Percentiles rank a stretch among this genome's conserved stretches.
Evolutionary conservation across 495 filamentous ascomycete species (phyloP).

Genomic region (Talaromyces stipitatus): DNA sequence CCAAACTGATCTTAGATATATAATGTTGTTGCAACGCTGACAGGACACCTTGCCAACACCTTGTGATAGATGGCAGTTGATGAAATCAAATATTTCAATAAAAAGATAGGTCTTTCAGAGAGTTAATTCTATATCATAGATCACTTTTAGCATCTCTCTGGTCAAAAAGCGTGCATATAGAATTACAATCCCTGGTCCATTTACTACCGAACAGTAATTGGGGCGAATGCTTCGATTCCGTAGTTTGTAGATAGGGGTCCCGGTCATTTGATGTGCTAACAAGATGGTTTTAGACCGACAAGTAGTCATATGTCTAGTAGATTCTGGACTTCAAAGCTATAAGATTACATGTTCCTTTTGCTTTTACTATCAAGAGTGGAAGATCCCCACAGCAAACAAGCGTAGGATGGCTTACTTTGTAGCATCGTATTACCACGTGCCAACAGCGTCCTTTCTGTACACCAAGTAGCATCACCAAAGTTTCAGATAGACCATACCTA

Average conservation of each 20-base stretch:
- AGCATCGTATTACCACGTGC: background rate
- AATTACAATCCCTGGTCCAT: background rate
- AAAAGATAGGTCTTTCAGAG: too few species aligned
- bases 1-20: background rate
- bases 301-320: background rate
- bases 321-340: background rate
- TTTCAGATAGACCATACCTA: background rate
- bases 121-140: too few species aligned
- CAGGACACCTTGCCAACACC: background rate
- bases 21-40: constrained; percentile 3
- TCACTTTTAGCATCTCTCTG: too few species aligned
- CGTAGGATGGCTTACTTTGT: background rate
- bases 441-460: background rate
- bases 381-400: background rate
- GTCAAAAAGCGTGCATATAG: background rate
- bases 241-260: too few species aligned
- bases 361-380: background rate
- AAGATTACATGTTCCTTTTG: background rate
- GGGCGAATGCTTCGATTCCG: background rate
- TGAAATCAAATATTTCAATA: too few species aligned
- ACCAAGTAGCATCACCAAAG: background rate
- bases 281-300: background rate
- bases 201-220: background rate
- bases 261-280: too few species aligned
- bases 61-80: background rate